phyloP scores from a whole-genome alignment of 2,329 filamentous ascomycete species.

The Aspergillus neoniger region DNA sequence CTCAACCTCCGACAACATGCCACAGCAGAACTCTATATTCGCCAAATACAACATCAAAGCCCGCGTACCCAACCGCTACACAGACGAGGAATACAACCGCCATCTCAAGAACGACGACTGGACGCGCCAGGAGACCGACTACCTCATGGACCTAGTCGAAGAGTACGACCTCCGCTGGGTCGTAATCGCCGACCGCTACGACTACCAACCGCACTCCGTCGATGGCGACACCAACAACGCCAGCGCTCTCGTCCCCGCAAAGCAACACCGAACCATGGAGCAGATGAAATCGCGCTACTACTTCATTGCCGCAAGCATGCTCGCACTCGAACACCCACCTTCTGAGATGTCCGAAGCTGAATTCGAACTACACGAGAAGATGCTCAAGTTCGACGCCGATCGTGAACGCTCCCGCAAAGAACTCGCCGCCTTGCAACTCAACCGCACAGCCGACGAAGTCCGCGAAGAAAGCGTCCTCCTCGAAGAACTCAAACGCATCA shows the following conservation, averaged over 20 bases:
- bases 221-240: slow-evolving; percentile 31
- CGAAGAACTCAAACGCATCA: slow-evolving; percentile 87
- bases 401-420: slow-evolving; percentile 81
- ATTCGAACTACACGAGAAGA: slow-evolving; percentile 78
- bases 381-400: slow-evolving; percentile 80
- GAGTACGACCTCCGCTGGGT: slow-evolving; percentile 90
- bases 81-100: slow-evolving; percentile 79
- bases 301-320: slow-evolving; percentile 77
- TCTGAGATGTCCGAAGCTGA: slow-evolving; percentile 86
- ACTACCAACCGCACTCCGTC: slow-evolving; percentile 53
- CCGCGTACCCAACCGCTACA: slow-evolving; percentile 72
- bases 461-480: slow-evolving; percentile 89
- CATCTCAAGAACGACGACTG: slow-evolving; percentile 75
- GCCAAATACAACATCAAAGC: slow-evolving; percentile 86
- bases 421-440: slow-evolving; percentile 77
- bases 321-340: slow-evolving; percentile 75
- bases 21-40: slow-evolving; percentile 61
- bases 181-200: slow-evolving; percentile 89
- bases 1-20: slow-evolving; percentile 22
- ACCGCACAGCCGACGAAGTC: slow-evolving; percentile 80
- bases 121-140: slow-evolving; percentile 92
- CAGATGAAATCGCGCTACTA: slow-evolving; percentile 93
- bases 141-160: slow-evolving; percentile 72
- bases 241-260: slow-evolving; percentile 39
- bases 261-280: slow-evolving; percentile 71